Conservation (phyloP, 2,329 filamentous ascomycete genomes). For the Colletotrichum kahawae region DNA sequence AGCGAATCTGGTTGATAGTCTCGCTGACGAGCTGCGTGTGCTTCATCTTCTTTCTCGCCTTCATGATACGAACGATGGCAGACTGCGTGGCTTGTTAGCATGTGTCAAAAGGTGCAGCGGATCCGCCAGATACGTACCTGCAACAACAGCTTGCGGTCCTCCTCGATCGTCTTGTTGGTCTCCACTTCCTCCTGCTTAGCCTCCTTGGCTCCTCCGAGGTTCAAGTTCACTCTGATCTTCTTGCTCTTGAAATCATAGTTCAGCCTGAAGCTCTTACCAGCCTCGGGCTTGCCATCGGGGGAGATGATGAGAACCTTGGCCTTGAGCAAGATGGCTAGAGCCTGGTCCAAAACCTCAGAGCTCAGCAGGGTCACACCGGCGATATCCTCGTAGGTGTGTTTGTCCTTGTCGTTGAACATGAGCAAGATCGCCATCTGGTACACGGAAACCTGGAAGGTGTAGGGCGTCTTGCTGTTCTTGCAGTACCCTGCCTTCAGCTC, state of each 20-base stretch:
- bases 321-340: conserved; percentile 86
- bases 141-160: conserved; percentile 93
- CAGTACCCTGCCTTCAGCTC: conserved; percentile 94
- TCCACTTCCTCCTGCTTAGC: conserved; percentile 96
- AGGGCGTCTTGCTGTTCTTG: conserved; percentile 87
- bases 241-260: conserved; percentile 98
- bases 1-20: conserved; percentile 93
- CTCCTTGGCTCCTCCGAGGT: conserved; percentile 93
- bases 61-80: conserved; percentile 99
- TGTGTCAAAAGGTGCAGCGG: no score
- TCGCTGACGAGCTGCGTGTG: conserved; percentile 93
- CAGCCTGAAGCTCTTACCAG: conserved; percentile 80
- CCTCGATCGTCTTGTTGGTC: conserved; percentile 99
- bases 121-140: conserved; percentile 70
- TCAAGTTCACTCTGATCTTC: conserved; percentile 96
- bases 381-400: conserved; percentile 87
- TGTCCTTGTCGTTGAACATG: conserved; percentile 91
- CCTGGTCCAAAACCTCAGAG: conserved; percentile 84
- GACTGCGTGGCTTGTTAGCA: conserved; percentile 65
- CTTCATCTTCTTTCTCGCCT: conserved; percentile 98
- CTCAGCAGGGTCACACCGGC: conserved; percentile 79
- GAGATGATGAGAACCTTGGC: conserved; percentile 83
- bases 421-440: conserved; percentile 98
- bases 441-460: conserved; percentile 95
- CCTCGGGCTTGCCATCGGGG: conserved; percentile 75